phyloP scores from a whole-genome alignment of 2,329 filamentous ascomycete species.

The Passalora sequoiae region DNA sequence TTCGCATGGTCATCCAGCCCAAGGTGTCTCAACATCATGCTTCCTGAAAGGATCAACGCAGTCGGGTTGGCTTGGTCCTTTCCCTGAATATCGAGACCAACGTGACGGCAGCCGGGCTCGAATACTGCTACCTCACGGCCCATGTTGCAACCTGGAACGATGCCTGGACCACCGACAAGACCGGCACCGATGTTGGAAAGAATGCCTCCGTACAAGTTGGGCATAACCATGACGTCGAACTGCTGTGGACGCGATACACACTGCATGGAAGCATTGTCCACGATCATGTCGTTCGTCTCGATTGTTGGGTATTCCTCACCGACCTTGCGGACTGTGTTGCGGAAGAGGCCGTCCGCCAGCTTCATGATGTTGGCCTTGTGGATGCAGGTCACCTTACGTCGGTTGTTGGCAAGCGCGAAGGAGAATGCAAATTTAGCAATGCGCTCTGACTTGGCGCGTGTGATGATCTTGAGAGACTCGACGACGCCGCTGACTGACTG shows the following conservation, averaged over 20 bases:
- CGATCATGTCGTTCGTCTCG: conserved; percentile 98
- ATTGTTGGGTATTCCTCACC: conserved; percentile 93
- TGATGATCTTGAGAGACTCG: conserved; percentile 99
- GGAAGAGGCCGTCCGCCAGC: conserved; percentile 96
- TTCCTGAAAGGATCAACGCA: conserved; percentile 86
- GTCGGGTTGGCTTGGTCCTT: conserved; percentile 99
- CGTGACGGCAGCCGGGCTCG: conserved; percentile 97
- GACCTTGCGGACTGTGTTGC: conserved; percentile 89
- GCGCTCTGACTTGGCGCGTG: conserved; percentile 95
- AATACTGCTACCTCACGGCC: conserved; percentile 96
- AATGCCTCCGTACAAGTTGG: conserved; percentile 97
- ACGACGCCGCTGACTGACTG: conserved; percentile 95
- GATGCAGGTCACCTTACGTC: conserved; percentile 99
- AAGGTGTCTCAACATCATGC: conserved; percentile 95
- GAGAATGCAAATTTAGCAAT: conserved; percentile 98
- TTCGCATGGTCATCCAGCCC: conserved; percentile 97
- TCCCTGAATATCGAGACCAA: conserved; percentile 98
- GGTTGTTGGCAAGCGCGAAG: conserved; percentile 96
- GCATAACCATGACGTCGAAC: conserved; percentile 99
- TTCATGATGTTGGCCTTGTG: conserved; percentile 99
- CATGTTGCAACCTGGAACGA: conserved; percentile 99
- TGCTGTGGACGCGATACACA: conserved; percentile 93
- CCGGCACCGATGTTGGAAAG: conserved; percentile 98
- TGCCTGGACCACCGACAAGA: conserved; percentile 91
- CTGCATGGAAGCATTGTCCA: conserved; percentile 99